Base-by-base conservation (phyloP, 164 flowering plant species). In the Annona cherimola region DNA sequence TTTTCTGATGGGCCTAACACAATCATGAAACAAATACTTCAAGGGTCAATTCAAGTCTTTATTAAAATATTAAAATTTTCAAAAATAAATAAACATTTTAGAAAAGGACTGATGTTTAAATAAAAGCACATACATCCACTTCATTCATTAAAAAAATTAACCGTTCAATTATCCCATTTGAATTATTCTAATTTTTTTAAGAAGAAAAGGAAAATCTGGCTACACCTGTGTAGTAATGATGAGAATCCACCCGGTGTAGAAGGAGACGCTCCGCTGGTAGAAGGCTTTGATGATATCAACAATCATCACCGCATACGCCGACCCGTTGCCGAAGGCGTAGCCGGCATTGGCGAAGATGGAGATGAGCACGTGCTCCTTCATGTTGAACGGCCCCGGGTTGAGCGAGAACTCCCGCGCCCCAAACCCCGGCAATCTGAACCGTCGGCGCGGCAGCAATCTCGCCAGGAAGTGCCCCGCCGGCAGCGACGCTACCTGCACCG, bases 341-440 rank as follows among this genome's bases (percentile, higher is more conserved):
- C 96, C 92, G 11, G 96, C 96, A 65, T 89, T 89, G 11, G 96
- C 96, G 67, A 90, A 90, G 42, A 90, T 89, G 5, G 90, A 72
- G 5, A 90, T 86, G 11, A 90, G 79, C 2, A 90, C 96, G 68
- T 89, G 93, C 77, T 90, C 96, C 78, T 90, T 90, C 81, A 86
- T 82, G 77, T 89, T 90, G 75, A 90, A 89, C 41, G 92, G 93
- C 1, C 93, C 96, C 39, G 93, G 88, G 77, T 89, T 90, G 26
- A 90, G 78, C 2, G 90, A 85, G 39, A 89, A 82, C 70, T 40
- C 63, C 61, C 46, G 54, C 9, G 79, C 46, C 20, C 89, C 87
- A 69, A 78, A 76, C 12, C 84, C 76, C n/a, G 63, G 76, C 3
- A 81, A 2, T 66, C 76, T 45, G 76, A 89, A 86, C 81, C 73